Evolutionary conservation across 2,329 filamentous ascomycete species (phyloP), one percentile per base, ranked within the genome.

Genomic region (Penicillium freii): DNA sequence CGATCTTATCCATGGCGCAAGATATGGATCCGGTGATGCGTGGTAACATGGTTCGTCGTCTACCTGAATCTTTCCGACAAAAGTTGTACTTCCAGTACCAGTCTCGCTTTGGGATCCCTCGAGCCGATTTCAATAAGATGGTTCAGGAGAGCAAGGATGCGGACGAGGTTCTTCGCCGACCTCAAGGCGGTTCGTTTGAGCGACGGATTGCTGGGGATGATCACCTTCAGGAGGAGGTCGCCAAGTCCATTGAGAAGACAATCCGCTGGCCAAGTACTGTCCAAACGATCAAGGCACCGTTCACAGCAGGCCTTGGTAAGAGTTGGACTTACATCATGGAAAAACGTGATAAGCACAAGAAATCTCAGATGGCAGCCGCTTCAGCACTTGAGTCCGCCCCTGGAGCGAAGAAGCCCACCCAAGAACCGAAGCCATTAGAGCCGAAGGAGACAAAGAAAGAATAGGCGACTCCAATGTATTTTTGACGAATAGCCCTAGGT

Each of bases 61-160:
- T 99, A 11, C 94, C 94, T 4, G 88, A 89, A 67, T 82, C 87
- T 6, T 97, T 99, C 81, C 86, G 94, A 38, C 85, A 89, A 53
- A 92, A 91, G 58, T 80, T 99, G 0, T 99, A 99, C 77, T 96
- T 96, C 74, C 87, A 92, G 68, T 99, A 97, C 74, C 92, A 96
- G 73, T 87, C 88, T 71, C 93, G 96, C 69, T 95, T 92, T 69
- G 83, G 84, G 55, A 94, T 99, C 43, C 91, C 93, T 0, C 86
- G 87, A 17, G 83, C 84, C 5, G 91, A 96, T 54, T 99, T 96
- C 73, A 81, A 90, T 68, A 83, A 85, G 68, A 92, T 97, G 86
- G 87, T 97, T 75, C 83, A 90, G 58, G 84, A 86, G n/a, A 85
- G 82, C 42, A 84, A 83, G 55, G 89, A 94, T 54, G 84, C 88